Base-by-base conservation (phyloP, 2,329 filamentous ascomycete genomes). In the Hypomyces perniciosus region DNA sequence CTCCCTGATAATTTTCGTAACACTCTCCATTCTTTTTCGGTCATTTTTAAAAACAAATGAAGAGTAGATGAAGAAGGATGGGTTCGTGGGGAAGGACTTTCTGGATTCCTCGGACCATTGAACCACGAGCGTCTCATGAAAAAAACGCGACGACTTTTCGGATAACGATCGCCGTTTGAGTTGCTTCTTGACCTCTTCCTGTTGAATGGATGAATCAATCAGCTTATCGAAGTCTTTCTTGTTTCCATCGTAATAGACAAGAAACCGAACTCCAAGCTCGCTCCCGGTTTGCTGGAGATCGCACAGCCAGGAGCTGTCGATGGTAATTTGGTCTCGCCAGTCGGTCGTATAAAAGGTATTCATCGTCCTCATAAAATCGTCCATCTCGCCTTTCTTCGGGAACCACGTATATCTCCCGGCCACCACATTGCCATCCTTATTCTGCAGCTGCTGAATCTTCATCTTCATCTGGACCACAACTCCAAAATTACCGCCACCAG, bases 401-500 rank as follows among this genome's bases (percentile, higher is more conserved):
- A 40, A 53, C 64, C 63, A 67, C 0, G 44, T 54, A 26, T 57
- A 64, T 27, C 57, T 55, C 1, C 63, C 65, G 6, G 60, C 59
- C 1, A 64, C 60, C 0, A 68, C 35, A 8, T 28, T 42, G 2
- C 39, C 54, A 2, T 33, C 29, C 0, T 29, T 0, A 5, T 50
- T 38, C 0, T 30, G 20, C 0, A 65, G 53, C 4, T 58, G 6
- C 8, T 59, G 40, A 28, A 66, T 34, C 2, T 48, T 40, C 20
- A 68, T 31, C 48, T 64, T 67, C 53, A 68, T 57, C 26, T 65
- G 10, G 0, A 62, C 60, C 1, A 72, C 54, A 2, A 74, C 64
- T 0, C 71, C 72, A 29, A 68, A 73, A 4, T 71, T 73, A 2
- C 67, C 70, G 7, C 66, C 66, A 0, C 72, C 71, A 3, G 64